A percentile compares a stretch with the other conserved stretches of the same genome.
phyloP scores from a whole-genome alignment of 2,329 filamentous ascomycete species.

The Chaetothyriales sp. region DNA sequence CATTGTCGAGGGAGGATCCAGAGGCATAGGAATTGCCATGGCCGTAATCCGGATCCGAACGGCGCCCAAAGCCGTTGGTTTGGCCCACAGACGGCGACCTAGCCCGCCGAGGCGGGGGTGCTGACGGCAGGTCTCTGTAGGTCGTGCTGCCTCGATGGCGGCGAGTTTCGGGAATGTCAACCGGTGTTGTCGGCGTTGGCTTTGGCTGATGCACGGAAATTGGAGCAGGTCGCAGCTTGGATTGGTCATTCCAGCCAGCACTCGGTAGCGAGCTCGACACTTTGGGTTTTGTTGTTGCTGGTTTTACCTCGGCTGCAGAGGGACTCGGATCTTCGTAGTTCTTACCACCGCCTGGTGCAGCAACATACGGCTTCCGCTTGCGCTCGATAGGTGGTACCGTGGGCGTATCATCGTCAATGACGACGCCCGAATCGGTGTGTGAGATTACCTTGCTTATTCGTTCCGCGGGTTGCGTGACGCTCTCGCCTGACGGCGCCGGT shows the following conservation, averaged over 20 bases:
- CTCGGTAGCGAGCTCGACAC: slow-evolving; percentile 8
- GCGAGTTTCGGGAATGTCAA: slow-evolving; percentile 10
- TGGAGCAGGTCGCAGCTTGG: slow-evolving; percentile 3
- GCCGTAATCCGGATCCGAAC: not conserved
- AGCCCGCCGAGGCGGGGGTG: slow-evolving; percentile 4
- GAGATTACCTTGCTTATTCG: slow-evolving; percentile 23
- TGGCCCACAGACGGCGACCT: slow-evolving; percentile 9
- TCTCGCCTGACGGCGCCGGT: slow-evolving; percentile 18
- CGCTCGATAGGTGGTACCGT: slow-evolving; percentile 46
- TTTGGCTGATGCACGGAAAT: slow-evolving; percentile 15
- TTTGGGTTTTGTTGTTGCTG: slow-evolving; percentile 4
- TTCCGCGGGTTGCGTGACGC: slow-evolving; percentile 14
- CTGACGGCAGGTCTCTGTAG: slow-evolving; percentile 10
- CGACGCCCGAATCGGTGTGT: slow-evolving; percentile 19
- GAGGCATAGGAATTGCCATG: not conserved
- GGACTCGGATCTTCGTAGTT: slow-evolving; percentile 31
- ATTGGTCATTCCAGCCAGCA: slow-evolving; percentile 3
- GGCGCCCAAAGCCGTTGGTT: not conserved
- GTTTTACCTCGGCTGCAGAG: slow-evolving; percentile 3
- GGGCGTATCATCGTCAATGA: slow-evolving; percentile 26
- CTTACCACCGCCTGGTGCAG: slow-evolving; percentile 47
- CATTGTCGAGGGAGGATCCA: not conserved
- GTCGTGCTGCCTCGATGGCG: slow-evolving; percentile 9
- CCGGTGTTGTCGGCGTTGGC: slow-evolving; percentile 4
- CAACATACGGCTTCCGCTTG: slow-evolving; percentile 51